Evolutionary conservation across 2,329 filamentous ascomycete species (phyloP).

Genomic region (Clarireedia monteithiana): DNA sequence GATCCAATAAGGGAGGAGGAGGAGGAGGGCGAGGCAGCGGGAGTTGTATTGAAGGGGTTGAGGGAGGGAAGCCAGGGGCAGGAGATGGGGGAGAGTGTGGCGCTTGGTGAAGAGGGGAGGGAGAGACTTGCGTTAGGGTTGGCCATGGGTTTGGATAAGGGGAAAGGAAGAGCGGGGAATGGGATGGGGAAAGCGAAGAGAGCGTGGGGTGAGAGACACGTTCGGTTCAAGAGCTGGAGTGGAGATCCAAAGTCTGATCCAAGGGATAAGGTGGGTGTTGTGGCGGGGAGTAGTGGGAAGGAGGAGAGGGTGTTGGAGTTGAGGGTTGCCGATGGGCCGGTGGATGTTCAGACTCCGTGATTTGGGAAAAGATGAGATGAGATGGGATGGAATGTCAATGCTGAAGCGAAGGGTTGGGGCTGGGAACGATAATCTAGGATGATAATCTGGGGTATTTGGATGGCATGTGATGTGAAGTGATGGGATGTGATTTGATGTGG

Average conservation of each 20-base stretch:
- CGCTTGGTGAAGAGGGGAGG: too few relatives aligned
- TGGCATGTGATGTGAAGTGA: too few relatives aligned
- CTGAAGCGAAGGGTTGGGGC: too few relatives aligned
- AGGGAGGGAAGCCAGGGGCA: neutral
- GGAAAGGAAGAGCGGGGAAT: neutral
- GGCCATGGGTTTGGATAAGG: neutral
- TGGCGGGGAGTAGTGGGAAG: conserved; percentile 2
- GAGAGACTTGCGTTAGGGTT: neutral
- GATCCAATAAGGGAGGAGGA: conserved; percentile 5
- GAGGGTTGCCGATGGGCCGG: neutral
- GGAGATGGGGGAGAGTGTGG: neutral
- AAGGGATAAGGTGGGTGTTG: neutral
- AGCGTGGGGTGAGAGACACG: conserved; percentile 3
- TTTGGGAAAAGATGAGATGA: too few relatives aligned
- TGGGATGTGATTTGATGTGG: too few relatives aligned
- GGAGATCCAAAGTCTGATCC: neutral
- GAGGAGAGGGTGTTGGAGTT: conserved; percentile 1
- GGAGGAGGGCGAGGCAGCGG: neutral
- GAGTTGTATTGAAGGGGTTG: neutral
- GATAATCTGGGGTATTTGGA: too few relatives aligned
- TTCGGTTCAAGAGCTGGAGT: conserved; percentile 1
- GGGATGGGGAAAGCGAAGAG: conserved; percentile 2
- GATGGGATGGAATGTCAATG: too few relatives aligned
- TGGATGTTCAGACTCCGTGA: conserved; percentile 3
- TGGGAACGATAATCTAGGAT: too few relatives aligned